Evolutionary conservation across 2,329 filamentous ascomycete genomes (phyloP).

Genomic region (Aaosphaeria arxii): DNA sequence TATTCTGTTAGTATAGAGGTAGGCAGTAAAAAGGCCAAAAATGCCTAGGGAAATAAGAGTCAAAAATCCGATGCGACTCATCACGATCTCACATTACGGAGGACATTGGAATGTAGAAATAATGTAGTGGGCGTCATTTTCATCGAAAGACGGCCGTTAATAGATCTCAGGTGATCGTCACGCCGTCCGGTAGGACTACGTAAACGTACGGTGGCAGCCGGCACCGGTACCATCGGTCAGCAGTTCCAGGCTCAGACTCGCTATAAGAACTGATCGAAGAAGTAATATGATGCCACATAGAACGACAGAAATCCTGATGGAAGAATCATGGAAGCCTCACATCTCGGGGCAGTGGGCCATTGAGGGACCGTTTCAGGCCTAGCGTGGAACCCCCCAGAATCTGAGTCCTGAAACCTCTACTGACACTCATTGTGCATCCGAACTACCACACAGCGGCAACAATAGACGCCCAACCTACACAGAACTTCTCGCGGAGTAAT

Average conservation of each 20-base stretch:
- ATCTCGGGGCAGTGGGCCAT: too few relatives aligned
- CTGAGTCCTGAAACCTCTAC: slow-evolving; percentile 17
- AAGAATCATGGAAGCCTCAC: too few relatives aligned
- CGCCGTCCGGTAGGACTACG: neutral
- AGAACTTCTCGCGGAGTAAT: slow-evolving; percentile 7
- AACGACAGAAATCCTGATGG: too few relatives aligned
- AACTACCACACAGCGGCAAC: slow-evolving; percentile 16
- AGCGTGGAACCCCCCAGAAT: neutral
- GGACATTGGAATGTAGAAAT: too few relatives aligned
- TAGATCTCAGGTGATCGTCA: slow-evolving; percentile 4
- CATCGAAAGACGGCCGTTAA: neutral
- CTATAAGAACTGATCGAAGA: too few relatives aligned
- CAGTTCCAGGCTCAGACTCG: too few relatives aligned
- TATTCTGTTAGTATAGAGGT: slow-evolving; percentile 2
- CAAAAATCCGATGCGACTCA: neutral
- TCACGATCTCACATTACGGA: neutral
- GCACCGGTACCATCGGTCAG: neutral
- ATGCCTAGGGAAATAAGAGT: neutral
- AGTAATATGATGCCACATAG: too few relatives aligned
- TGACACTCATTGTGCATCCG: slow-evolving; percentile 25
- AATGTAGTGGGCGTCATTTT: too few relatives aligned
- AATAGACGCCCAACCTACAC: slow-evolving; percentile 16
- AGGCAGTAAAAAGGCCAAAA: neutral
- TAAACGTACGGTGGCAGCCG: too few relatives aligned
- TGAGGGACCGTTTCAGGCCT: neutral